Percentiles rank a stretch among this genome's conserved stretches.
Conservation (phyloP, 1,139 yeast genomes). For the Hansenula lynferdii region DNA sequence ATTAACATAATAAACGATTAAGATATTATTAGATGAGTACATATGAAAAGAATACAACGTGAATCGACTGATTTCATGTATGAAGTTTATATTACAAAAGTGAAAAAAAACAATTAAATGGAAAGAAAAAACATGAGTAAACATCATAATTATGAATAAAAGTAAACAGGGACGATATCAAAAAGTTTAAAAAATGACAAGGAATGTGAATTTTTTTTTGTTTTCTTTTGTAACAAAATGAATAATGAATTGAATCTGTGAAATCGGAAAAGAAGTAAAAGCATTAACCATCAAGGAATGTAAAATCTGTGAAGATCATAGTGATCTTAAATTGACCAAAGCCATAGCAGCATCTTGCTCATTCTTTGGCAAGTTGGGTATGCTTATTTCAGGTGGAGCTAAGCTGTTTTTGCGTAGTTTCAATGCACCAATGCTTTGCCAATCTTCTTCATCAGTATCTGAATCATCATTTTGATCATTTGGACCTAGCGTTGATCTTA, state of each 20-base stretch:
- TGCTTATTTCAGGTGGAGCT: constrained; percentile 1
- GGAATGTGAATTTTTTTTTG: background rate
- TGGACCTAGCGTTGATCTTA: constrained; percentile 19
- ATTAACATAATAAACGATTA: too few relatives aligned
- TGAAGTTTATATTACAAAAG: too few relatives aligned
- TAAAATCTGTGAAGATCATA: constrained; percentile 6
- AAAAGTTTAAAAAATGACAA: background rate
- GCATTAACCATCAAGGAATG: background rate
- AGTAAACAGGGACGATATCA: background rate
- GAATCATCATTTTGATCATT: constrained; percentile 18
- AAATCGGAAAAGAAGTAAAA: too few relatives aligned
- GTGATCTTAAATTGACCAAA: constrained; percentile 51
- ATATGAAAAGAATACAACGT: too few relatives aligned
- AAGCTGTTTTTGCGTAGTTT: constrained; percentile 37
- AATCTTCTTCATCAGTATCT: constrained; percentile 92
- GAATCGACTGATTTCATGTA: too few relatives aligned
- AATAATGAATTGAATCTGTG: background rate
- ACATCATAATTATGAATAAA: too few relatives aligned
- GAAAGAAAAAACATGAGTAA: too few relatives aligned
- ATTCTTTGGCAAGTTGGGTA: constrained; percentile 7
- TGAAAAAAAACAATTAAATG: too few relatives aligned
- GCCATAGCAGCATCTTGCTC: constrained; percentile 60
- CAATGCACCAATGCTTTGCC: constrained; percentile 86
- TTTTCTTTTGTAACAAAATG: too few relatives aligned
- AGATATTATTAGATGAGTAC: too few relatives aligned